phyloP scores from a whole-genome alignment of 768 basidiomycete genomes.

The Phylloporus sp. region DNA sequence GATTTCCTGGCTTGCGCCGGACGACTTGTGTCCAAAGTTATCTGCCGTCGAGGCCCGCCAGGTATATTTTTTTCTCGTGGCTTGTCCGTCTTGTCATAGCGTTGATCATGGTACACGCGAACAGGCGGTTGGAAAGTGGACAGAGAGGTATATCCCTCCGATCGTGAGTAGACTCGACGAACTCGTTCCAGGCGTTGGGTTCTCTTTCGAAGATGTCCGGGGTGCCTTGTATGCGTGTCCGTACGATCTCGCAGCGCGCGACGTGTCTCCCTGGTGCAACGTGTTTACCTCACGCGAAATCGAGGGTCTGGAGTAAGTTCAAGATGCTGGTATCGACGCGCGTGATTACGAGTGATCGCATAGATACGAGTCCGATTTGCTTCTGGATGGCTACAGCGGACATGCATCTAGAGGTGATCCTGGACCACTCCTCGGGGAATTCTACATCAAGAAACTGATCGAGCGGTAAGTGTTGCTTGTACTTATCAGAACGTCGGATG shows the following conservation, averaged over 20 bases:
- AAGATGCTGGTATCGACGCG: neutral
- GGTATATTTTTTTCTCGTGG: neutral
- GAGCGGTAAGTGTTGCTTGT: constrained; percentile 26
- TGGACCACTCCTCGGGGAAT: constrained; percentile 34
- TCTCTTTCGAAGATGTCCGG: constrained; percentile 29
- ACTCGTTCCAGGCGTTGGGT: constrained; percentile 30
- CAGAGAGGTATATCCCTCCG: constrained; percentile 31
- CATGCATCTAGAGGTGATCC: constrained; percentile 25
- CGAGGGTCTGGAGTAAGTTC: constrained; percentile 34
- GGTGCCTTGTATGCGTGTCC: constrained; percentile 41
- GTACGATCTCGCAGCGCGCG: constrained; percentile 36
- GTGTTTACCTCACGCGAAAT: constrained; percentile 34
- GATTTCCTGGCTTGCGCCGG: constrained; percentile 38
- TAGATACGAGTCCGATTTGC: constrained; percentile 37
- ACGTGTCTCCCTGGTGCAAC: constrained; percentile 37
- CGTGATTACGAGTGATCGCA: neutral
- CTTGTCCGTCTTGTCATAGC: neutral
- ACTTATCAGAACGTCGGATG: neutral
- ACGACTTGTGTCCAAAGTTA: constrained; percentile 30
- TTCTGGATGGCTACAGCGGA: constrained; percentile 33
- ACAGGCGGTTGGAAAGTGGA: constrained; percentile 29
- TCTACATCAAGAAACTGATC: constrained; percentile 37
- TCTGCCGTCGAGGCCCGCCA: neutral
- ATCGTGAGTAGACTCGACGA: constrained; percentile 34
- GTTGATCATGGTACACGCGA: neutral